A percentile compares a stretch with the other conserved stretches of the same genome.
Evolutionary conservation across 1,284 basidiomycete species (phyloP).

Genomic region (Melampsora allii-populina): DNA sequence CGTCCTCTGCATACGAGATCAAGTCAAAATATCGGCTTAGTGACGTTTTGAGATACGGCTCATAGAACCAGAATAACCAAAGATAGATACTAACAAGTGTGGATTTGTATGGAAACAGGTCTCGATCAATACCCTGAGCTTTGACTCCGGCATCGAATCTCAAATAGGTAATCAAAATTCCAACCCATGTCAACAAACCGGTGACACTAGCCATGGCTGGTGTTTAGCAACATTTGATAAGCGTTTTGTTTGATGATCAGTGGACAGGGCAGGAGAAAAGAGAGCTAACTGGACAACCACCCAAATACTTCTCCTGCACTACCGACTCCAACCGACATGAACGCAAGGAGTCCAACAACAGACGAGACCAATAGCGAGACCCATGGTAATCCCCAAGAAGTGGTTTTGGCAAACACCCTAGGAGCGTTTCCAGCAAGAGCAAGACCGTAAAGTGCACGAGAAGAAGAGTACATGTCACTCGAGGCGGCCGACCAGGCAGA

Average conservation of each 20-base stretch:
- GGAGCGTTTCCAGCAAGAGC: conserved; percentile 75
- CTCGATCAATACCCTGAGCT: conserved; percentile 68
- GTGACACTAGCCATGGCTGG: conserved; percentile 56
- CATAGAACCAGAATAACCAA: conserved; percentile 50
- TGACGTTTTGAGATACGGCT: too few species aligned
- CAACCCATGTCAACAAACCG: conserved; percentile 76
- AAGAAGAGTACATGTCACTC: conserved; percentile 73
- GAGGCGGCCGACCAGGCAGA: conserved; percentile 84
- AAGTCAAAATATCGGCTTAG: neutral
- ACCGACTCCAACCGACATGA: conserved; percentile 62
- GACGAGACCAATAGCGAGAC: conserved; percentile 66
- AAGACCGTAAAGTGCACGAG: conserved; percentile 65
- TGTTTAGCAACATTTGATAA: conserved; percentile 43
- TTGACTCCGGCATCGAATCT: conserved; percentile 73
- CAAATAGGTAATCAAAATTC: conserved; percentile 72
- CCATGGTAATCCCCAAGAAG: conserved; percentile 70
- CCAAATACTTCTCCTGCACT: conserved; percentile 67
- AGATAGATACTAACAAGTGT: conserved; percentile 57
- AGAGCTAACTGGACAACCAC: conserved; percentile 62
- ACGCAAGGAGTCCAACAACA: conserved; percentile 67
- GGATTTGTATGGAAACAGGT: conserved; percentile 64
- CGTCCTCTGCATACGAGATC: neutral
- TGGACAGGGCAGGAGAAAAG: neutral
- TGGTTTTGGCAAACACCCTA: conserved; percentile 65
- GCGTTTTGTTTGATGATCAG: conserved; percentile 22